A percentile compares a stretch with the other conserved stretches of the same genome.
Evolutionary conservation across 352 stramenopile genomes (phyloP).

Genomic region (Globisporangium camurandrum): DNA sequence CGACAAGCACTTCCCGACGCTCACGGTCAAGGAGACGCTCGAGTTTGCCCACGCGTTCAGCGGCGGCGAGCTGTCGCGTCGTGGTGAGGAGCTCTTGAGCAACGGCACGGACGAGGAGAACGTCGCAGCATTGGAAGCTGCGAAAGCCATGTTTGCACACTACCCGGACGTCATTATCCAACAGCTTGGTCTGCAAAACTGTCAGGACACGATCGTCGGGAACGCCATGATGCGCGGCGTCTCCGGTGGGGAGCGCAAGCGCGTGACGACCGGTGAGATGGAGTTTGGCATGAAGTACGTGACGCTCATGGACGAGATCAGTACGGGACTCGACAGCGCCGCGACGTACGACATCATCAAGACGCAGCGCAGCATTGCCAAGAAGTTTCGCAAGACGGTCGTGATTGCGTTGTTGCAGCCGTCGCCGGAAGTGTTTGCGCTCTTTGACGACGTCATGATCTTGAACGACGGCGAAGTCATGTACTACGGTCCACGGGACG

Average conservation of each 20-base stretch:
- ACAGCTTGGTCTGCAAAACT: background rate
- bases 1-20: background rate
- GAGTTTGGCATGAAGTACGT: conserved; percentile 26
- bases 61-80: background rate
- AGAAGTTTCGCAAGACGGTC: conserved; percentile 35
- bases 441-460: conserved; percentile 48
- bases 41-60: background rate
- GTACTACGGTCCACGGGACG: conserved; percentile 30
- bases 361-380: conserved; percentile 34
- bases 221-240: conserved; percentile 46
- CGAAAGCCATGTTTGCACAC: background rate
- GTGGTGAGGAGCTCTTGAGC: background rate
- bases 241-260: conserved; percentile 57
- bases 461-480: conserved; percentile 38
- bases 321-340: background rate
- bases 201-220: conserved; percentile 8
- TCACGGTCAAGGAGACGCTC: background rate
- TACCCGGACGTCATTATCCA: background rate
- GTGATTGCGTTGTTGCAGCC: conserved; percentile 79
- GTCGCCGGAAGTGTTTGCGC: conserved; percentile 38
- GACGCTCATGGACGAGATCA: background rate
- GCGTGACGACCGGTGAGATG: conserved; percentile 81
- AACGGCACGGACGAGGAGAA: background rate
- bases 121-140: background rate
- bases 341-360: conserved; percentile 35